Conservation (phyloP, 805 yeast genomes). For the Wickerhamomyces ciferrii region DNA sequence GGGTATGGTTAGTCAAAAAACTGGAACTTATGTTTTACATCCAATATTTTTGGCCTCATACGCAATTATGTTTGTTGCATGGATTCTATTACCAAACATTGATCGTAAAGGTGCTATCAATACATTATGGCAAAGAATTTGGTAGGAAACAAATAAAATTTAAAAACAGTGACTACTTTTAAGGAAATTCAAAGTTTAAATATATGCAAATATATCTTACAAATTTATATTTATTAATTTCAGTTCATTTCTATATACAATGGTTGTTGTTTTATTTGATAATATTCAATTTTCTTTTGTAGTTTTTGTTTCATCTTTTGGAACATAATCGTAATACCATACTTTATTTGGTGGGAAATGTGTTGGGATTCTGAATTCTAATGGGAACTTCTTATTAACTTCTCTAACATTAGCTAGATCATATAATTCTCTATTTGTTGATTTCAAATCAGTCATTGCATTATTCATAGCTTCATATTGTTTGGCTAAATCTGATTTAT, state of each 20-base stretch:
- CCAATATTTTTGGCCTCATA: conserved; percentile 40
- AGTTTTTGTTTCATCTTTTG: conserved; percentile 3
- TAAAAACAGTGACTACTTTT: no score
- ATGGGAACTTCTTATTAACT: conserved; percentile 58
- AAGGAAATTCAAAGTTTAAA: no score
- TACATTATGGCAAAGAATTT: conserved; percentile 16
- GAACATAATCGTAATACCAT: conserved; percentile 61
- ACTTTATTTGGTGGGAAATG: conserved; percentile 79
- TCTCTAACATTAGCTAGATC: conserved; percentile 57
- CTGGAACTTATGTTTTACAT: conserved; percentile 44
- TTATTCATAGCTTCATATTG: conserved; percentile 63
- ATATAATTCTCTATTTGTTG: conserved; percentile 48
- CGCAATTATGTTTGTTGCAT: conserved; percentile 26
- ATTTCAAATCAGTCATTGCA: conserved; percentile 70
- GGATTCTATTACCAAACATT: conserved; percentile 41
- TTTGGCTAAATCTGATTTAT: conserved; percentile 37
- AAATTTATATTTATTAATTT: no score
- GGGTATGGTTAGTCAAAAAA: conserved; percentile 40
- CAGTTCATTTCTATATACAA: not conserved
- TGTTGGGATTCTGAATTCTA: conserved; percentile 84
- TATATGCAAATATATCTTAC: not conserved
- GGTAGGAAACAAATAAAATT: no score
- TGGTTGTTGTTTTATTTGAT: not conserved
- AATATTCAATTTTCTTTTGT: not conserved
- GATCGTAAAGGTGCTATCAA: conserved; percentile 24